Percentiles rank a stretch among this genome's conserved stretches.
Evolutionary conservation across 371 early-diverging fungal genomes (phyloP).

Genomic region (Saksenaea vasiformis): DNA sequence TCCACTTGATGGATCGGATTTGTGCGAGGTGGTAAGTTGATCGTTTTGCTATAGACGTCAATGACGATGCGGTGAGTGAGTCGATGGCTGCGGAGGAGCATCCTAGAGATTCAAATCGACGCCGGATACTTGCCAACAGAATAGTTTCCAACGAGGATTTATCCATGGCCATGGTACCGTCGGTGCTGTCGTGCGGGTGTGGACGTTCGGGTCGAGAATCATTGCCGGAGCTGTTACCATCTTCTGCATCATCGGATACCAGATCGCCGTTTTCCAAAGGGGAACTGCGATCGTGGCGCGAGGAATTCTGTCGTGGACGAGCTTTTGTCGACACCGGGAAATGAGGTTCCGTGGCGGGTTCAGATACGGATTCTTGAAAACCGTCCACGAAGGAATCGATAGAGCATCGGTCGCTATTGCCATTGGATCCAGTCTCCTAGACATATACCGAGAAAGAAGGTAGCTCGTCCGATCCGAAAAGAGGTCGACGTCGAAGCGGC

Average conservation of each 20-base stretch:
- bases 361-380: background rate
- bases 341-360: conserved; percentile 15
- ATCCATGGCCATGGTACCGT: conserved; percentile 6
- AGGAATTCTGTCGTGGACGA: background rate
- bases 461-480: conserved; percentile 24
- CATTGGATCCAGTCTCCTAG: conserved; percentile 16
- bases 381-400: background rate
- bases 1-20: background rate
- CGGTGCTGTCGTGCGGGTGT: conserved; percentile 9
- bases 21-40: background rate
- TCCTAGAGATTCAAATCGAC: background rate
- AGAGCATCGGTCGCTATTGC: conserved; percentile 1
- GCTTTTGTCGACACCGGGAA: background rate
- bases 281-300: conserved; percentile 4
- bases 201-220: conserved; percentile 1
- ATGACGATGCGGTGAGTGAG: background rate
- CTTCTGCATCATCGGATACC: conserved; percentile 19
- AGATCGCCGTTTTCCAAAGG: conserved; percentile 13
- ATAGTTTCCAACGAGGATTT: conserved; percentile 9
- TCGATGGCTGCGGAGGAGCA: background rate
- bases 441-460: conserved; percentile 18
- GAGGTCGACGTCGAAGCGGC: conserved; percentile 19
- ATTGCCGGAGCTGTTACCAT: conserved; percentile 6
- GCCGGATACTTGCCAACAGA: background rate
- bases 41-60: background rate